Conservation (phyloP, 305 asterid genomes). For the Euphrasia arctica region DNA sequence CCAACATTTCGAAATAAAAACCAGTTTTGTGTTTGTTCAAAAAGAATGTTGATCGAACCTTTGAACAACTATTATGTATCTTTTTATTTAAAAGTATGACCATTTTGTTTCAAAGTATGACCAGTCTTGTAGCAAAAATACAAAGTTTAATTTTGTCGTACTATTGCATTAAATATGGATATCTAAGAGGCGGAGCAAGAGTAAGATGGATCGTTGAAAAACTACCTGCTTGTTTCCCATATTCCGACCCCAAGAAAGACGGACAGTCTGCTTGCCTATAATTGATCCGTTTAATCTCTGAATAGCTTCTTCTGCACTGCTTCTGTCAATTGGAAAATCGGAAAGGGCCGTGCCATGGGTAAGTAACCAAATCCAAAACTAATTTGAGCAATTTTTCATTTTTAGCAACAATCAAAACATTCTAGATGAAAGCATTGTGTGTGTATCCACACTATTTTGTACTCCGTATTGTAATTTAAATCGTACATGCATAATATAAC, state of each 20-base stretch:
- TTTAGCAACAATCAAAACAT: neutral
- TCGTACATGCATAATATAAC: neutral
- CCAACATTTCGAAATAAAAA: too few relatives aligned
- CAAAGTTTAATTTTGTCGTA: neutral
- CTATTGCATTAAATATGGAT: neutral
- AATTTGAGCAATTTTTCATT: neutral
- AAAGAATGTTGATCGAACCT: too few relatives aligned
- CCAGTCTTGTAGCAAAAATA: too few relatives aligned
- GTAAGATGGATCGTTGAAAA: slow-evolving; percentile 1
- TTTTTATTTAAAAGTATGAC: too few relatives aligned
- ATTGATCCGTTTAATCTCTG: slow-evolving; percentile 71
- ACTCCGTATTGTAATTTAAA: neutral
- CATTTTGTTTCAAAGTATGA: too few relatives aligned
- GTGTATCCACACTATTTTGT: neutral
- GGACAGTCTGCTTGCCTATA: slow-evolving; percentile 87
- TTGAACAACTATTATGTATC: too few relatives aligned
- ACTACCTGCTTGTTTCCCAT: slow-evolving; percentile 74
- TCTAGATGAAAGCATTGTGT: neutral
- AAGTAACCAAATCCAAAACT: neutral
- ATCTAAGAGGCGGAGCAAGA: neutral
- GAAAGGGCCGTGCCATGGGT: neutral
- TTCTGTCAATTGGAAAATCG: slow-evolving; percentile 39
- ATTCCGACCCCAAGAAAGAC: slow-evolving; percentile 95
- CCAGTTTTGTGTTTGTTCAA: too few relatives aligned
- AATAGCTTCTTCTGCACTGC: slow-evolving; percentile 81